A percentile compares a stretch with the other conserved stretches of the same genome.
phyloP scores from a whole-genome alignment of 2,329 filamentous ascomycete species.

The Fusarium musae region DNA sequence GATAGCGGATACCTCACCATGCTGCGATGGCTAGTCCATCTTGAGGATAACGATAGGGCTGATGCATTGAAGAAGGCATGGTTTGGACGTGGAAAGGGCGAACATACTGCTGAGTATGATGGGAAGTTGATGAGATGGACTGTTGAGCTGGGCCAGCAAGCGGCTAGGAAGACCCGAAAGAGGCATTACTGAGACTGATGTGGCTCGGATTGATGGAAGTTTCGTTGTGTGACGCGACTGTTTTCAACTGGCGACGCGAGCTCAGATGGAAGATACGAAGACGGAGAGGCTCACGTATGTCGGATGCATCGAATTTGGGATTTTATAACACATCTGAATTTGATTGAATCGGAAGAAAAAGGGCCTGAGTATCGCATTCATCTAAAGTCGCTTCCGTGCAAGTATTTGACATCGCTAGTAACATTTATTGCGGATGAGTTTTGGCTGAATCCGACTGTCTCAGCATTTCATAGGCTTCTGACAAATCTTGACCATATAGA shows the following conservation, averaged over 20 bases:
- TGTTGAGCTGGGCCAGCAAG: not conserved
- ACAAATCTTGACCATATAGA: accelerated
- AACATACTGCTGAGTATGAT: conserved; percentile 10
- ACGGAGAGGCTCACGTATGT: too few species aligned
- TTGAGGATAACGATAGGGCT: accelerated
- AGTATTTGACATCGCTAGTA: too few species aligned
- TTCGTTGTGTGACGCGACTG: too few species aligned
- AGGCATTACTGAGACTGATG: not conserved
- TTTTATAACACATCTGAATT: accelerated
- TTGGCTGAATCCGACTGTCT: not conserved
- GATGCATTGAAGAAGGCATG: not conserved
- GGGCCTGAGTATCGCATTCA: accelerated
- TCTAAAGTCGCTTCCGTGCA: not conserved
- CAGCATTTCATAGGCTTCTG: too few species aligned
- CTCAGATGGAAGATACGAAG: not conserved
- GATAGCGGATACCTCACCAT: conserved; percentile 46
- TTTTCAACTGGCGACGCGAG: too few species aligned
- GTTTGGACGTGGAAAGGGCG: conserved; percentile 1
- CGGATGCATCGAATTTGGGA: not conserved
- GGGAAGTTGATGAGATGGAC: conserved; percentile 9
- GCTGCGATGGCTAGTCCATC: conserved; percentile 1
- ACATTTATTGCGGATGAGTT: not conserved
- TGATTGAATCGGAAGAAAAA: not conserved
- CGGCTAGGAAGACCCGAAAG: not conserved
- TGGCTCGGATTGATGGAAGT: accelerated